Evolutionary conservation across 805 yeast genomes (phyloP), one percentile per base, ranked within the genome.

Genomic region (Kodamaea sagamina): DNA sequence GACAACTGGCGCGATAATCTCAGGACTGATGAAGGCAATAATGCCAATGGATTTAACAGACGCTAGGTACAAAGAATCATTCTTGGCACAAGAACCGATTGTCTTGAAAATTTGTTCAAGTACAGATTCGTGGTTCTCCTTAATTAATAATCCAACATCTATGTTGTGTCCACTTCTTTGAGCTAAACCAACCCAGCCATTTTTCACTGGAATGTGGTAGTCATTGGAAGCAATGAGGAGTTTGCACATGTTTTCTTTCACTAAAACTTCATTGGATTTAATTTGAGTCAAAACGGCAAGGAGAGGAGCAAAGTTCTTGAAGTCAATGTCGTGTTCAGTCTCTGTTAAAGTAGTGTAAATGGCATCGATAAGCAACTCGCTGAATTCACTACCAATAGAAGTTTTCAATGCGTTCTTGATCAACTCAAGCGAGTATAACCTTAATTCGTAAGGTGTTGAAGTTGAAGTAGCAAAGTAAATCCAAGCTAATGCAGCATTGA

Each of bases 161-260:
- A 66, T 44, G 6, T 42, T 44, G 22, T 75, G 53, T 1, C 63
- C 56, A 6, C 85, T 75, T 36, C 77, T 68, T 53, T 83, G 77
- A 27, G 81, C 81, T 32, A 89, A 62, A 0, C 86, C 86, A 25
- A 89, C 84, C 98, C 98, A 92, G 1, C 84, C 82, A 47, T 76
- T 62, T 65, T 58, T 70, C 65, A 48, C 61, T 44, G 35, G 62
- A 49, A 66, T 48, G 4, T 38, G 41, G 7, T 50, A 27, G 42
- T 61, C 61, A 49, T 65, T 63, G 2, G 73, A 61, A 4, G 59
- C 51, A 7, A 64, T 52, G 26, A 66, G 43, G 17, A 68, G 50
- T 22, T 52, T 47, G 15, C 39, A 36, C 32, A 65, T 55, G 46
- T 58, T 58, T 7, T 43, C 35, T 16, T 47, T 41, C 1, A 52